Conservation (phyloP, 345 rosid species). For the Combretum micranthum region DNA sequence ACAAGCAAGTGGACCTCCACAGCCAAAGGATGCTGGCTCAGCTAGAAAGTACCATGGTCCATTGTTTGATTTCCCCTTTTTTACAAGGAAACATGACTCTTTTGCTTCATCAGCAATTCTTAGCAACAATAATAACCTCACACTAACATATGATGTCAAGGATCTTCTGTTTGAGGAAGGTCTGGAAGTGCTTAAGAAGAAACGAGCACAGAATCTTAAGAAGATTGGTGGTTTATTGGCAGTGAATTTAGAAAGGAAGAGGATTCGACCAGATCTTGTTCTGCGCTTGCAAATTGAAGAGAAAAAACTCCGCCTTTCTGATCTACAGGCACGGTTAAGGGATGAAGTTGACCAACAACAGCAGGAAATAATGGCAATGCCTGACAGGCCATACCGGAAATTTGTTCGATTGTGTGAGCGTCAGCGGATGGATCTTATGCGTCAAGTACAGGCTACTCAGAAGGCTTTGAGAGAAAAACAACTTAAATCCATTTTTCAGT, state of each 20-base stretch:
- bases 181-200: conserved; percentile 62
- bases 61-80: conserved; percentile 93
- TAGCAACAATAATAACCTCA: conserved; percentile 71
- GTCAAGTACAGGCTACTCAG: conserved; percentile 85
- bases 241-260: conserved; percentile 87
- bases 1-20: conserved; percentile 44
- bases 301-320: conserved; percentile 74
- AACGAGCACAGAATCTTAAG: conserved; percentile 71
- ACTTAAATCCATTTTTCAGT: conserved; percentile 87
- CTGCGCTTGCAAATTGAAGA: conserved; percentile 96
- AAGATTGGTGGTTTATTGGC: conserved; percentile 77
- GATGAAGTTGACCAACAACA: conserved; percentile 93
- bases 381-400: conserved; percentile 95
- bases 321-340: conserved; percentile 78
- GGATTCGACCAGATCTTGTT: conserved; percentile 98
- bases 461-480: conserved; percentile 90
- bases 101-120: conserved; percentile 58
- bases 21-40: conserved; percentile 65
- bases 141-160: conserved; percentile 79
- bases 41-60: conserved; percentile 97
- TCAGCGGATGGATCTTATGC: conserved; percentile 80
- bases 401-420: conserved; percentile 97
- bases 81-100: conserved; percentile 92
- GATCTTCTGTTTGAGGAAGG: conserved; percentile 94
- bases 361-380: conserved; percentile 98